Conservation (phyloP, 2,329 filamentous ascomycete genomes). For the Sporothrix brasiliensis region DNA sequence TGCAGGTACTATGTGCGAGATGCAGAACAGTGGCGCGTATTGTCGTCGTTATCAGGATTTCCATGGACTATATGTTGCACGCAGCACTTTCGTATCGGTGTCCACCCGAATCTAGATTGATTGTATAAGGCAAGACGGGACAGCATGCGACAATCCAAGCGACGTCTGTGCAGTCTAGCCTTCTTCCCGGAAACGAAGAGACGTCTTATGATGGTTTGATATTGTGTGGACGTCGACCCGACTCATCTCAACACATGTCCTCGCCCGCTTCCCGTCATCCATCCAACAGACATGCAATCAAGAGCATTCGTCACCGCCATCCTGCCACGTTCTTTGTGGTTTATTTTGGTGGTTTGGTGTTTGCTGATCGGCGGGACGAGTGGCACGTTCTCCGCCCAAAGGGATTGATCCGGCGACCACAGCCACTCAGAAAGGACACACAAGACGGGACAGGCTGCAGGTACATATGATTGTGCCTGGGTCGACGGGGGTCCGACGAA, state of each 20-base stretch:
- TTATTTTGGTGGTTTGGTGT: too few species aligned
- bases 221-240: too few species aligned
- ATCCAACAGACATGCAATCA: not conserved
- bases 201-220: not conserved
- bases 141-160: not conserved
- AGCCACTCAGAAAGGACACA: not conserved
- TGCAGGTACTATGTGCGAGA: too few species aligned
- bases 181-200: not conserved
- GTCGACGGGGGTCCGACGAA: not conserved
- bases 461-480: not conserved
- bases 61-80: too few species aligned
- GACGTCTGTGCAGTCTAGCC: not conserved
- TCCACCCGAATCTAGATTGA: too few species aligned
- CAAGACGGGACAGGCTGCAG: not conserved
- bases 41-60: too few species aligned
- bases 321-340: not conserved
- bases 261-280: not conserved
- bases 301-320: not conserved
- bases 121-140: too few species aligned
- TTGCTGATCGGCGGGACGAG: not conserved
- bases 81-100: too few species aligned
- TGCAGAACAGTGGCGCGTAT: too few species aligned
- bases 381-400: not conserved
- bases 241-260: not conserved
- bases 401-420: not conserved